Evolutionary conservation across 257 asterid genomes (phyloP).

Genomic region (Galeopsis tetrahit): DNA sequence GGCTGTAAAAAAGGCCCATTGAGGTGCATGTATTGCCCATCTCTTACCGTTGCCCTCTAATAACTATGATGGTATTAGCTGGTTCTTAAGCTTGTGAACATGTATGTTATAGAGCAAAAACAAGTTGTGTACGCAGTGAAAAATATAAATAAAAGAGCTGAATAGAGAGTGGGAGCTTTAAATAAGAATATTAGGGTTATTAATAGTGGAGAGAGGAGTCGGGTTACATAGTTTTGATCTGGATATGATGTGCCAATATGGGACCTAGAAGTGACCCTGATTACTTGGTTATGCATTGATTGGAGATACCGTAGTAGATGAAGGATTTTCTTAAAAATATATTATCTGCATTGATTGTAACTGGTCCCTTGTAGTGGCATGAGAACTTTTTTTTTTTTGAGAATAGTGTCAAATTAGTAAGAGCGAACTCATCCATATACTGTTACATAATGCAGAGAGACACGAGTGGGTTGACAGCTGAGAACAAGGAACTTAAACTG

Average conservation of each 20-base stretch:
- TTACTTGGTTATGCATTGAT: neutral
- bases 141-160: neutral
- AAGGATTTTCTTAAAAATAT: neutral
- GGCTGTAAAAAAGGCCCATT: too few species aligned
- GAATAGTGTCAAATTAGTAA: slow-evolving; percentile 1
- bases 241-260: neutral
- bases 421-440: slow-evolving; percentile 5
- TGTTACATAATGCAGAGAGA: slow-evolving; percentile 64
- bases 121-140: neutral
- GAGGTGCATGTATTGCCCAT: neutral
- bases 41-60: neutral
- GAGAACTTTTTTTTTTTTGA: too few species aligned
- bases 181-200: neutral
- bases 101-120: neutral
- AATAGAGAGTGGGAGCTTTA: neutral
- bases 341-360: neutral
- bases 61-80: neutral
- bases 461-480: slow-evolving; percentile 69
- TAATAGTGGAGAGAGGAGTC: neutral
- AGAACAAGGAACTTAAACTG: slow-evolving; percentile 90
- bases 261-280: neutral
- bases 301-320: neutral
- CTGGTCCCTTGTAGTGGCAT: neutral
- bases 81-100: neutral
- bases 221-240: neutral